phyloP scores from a whole-genome alignment of 1,139 yeast genomes.

The Hyphopichia buzzinii region DNA sequence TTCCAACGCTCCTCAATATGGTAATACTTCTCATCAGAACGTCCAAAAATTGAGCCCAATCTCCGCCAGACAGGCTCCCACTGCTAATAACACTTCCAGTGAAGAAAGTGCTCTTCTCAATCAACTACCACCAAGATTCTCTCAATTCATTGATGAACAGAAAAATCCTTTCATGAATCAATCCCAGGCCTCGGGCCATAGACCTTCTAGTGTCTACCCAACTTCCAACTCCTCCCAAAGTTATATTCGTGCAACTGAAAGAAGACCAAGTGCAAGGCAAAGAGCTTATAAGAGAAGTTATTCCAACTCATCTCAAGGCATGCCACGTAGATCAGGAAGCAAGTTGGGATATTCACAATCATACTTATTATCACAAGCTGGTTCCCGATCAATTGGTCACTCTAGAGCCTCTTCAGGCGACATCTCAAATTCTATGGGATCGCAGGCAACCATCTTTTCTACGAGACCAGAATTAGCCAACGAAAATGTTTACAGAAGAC shows the following conservation, averaged over 20 bases:
- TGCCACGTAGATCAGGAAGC: background rate
- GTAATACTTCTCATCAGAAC: slow-evolving; percentile 23
- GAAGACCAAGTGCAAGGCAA: slow-evolving; percentile 1
- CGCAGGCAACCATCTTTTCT: slow-evolving; percentile 48
- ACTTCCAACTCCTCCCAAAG: slow-evolving; percentile 26
- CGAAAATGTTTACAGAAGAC: background rate
- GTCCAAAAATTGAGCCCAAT: background rate
- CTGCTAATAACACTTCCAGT: background rate
- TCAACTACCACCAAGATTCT: slow-evolving; percentile 43
- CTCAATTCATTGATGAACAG: slow-evolving; percentile 42
- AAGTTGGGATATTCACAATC: background rate
- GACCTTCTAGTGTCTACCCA: background rate
- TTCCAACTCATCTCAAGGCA: background rate
- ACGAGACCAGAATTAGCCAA: slow-evolving; percentile 21
- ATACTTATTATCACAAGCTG: background rate
- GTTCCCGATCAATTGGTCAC: background rate
- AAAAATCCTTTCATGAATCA: slow-evolving; percentile 27
- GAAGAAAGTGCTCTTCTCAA: slow-evolving; percentile 13
- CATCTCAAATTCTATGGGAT: slow-evolving; percentile 40
- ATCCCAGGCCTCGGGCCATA: slow-evolving; percentile 5
- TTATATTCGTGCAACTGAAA: slow-evolving; percentile 11
- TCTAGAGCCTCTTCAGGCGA: slow-evolving; percentile 11
- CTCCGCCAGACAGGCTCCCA: background rate
- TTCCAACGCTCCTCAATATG: slow-evolving; percentile 16
- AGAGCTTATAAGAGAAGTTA: background rate